Conservation (phyloP, 2,329 filamentous ascomycete genomes). For the Helminthosporium solani region DNA sequence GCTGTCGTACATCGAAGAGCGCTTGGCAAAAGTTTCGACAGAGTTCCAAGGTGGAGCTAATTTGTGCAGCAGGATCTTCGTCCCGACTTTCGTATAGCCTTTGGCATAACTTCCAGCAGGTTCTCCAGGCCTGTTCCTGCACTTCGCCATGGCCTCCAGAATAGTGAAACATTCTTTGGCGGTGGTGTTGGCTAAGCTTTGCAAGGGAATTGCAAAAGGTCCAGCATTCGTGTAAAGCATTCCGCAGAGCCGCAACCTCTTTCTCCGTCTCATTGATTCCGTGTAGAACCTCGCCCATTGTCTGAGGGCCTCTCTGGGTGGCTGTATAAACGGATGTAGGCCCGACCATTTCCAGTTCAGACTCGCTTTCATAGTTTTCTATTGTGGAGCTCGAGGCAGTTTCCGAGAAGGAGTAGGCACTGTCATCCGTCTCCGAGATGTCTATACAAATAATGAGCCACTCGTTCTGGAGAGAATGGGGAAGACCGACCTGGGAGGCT, state of each 20-base stretch:
- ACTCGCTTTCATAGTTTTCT: conserved; percentile 36
- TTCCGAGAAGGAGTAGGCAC: conserved; percentile 25
- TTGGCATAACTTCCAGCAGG: conserved; percentile 91
- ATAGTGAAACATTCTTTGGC: conserved; percentile 74
- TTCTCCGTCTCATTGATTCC: conserved; percentile 60
- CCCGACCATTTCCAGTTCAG: conserved; percentile 2
- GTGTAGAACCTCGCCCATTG: conserved; percentile 55
- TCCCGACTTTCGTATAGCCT: conserved; percentile 81
- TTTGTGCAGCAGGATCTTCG: conserved; percentile 66
- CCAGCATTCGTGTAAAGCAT: conserved; percentile 86
- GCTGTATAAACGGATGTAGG: conserved; percentile 24
- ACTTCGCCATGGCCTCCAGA: conserved; percentile 68
- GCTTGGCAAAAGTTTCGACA: conserved; percentile 92
- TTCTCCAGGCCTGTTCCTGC: conserved; percentile 88
- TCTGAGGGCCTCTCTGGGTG: conserved; percentile 32
- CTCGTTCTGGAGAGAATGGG: background rate
- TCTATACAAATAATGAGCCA: conserved; percentile 38
- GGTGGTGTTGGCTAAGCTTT: conserved; percentile 78
- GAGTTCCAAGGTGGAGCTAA: conserved; percentile 76
- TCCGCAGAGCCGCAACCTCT: conserved; percentile 68
- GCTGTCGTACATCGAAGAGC: conserved; percentile 80
- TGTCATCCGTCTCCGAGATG: conserved; percentile 49
- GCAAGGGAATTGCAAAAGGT: conserved; percentile 89
- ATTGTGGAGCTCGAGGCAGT: conserved; percentile 32
- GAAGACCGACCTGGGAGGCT: conserved; percentile 70